Evolutionary conservation across 495 filamentous ascomycete species (phyloP), one percentile per base, ranked within the genome.

Genomic region (Xylaria flabelliformis): DNA sequence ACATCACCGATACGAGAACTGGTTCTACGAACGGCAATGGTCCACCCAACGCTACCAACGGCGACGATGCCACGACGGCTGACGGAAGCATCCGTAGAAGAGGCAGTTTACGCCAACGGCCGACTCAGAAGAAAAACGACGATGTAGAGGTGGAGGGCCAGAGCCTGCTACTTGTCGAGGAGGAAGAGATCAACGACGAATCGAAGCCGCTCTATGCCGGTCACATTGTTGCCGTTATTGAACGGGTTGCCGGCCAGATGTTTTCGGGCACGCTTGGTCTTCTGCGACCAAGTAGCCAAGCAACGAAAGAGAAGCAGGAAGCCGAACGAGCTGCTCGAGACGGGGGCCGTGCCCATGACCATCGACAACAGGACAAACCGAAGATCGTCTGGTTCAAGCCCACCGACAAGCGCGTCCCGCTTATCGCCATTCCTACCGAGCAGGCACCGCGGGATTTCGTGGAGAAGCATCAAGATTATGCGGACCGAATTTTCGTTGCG

Each of bases 301-400:
- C 96, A 17, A 99, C 96, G 62, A 99, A 99, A 85, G 96, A 99
- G 85, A 99, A 99, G 83, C 96, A 99, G 80, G 96, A 99, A 82
- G 96, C 96, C 56, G 96, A 99, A 82, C 91, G 96, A 62, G 91
- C 91, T 64, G 94, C 94, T 75, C 91, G 97, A 75, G 97, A 98
- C 79, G 96, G 96, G 36, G 88, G 90, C 66, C 94, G 95, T 66
- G 88, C 90, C 53, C 91, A 97, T 66, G 92, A 92, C 41, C 82
- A 81, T 64, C 91, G 95, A 62, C 90, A 94, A 69, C 94, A 94
- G 80, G 97, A 99, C 67, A 98, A 97, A 83, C 96, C 96, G 50
- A 99, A 99, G 90, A 99, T 99, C 83, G 96, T 99, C 42, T 99
- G 96, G 96, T 99, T 99, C 86, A 99, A 99, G 86, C 96, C 96